A percentile compares a stretch with the other conserved stretches of the same genome.
Evolutionary conservation across 73 alveolate genomes (phyloP).

Genomic region (Stentor roeselii): DNA sequence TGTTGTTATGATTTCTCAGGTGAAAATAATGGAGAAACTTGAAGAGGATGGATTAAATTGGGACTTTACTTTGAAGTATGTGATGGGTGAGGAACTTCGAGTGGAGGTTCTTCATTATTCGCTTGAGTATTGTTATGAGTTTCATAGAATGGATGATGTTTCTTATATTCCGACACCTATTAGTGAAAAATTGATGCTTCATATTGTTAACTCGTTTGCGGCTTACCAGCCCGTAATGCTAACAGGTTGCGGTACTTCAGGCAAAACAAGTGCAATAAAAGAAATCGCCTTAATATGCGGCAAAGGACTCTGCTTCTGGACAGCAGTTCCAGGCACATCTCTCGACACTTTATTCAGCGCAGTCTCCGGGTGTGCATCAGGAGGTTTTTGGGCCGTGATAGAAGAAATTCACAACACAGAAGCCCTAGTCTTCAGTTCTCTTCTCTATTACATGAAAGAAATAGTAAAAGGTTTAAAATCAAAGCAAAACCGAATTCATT

Average conservation of each 20-base stretch:
- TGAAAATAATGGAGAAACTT: neutral
- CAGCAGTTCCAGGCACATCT: neutral
- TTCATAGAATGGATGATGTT: neutral
- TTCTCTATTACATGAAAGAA: neutral
- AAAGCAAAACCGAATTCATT: neutral
- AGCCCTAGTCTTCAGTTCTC: neutral
- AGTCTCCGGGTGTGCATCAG: slow-evolving; percentile 13
- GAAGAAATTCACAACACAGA: slow-evolving; percentile 14
- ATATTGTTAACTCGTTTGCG: neutral
- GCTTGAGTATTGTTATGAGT: slow-evolving; percentile 12
- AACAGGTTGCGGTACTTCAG: neutral
- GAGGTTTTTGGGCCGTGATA: slow-evolving; percentile 13
- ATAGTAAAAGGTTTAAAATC: neutral
- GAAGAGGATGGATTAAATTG: neutral
- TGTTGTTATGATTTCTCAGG: neutral
- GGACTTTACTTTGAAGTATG: neutral
- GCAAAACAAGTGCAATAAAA: neutral
- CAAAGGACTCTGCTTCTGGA: neutral
- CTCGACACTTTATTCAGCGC: neutral
- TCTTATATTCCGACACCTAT: slow-evolving; percentile 14
- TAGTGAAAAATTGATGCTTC: neutral
- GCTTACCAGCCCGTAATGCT: neutral
- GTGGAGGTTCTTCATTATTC: neutral
- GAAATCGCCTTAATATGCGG: slow-evolving; percentile 13
- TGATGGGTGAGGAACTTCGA: neutral